These are phyloP conservation scores for Vigna trinervia DNA, from an alignment of 306 rosid genomes.

Conservation along the genomic window DNA sequence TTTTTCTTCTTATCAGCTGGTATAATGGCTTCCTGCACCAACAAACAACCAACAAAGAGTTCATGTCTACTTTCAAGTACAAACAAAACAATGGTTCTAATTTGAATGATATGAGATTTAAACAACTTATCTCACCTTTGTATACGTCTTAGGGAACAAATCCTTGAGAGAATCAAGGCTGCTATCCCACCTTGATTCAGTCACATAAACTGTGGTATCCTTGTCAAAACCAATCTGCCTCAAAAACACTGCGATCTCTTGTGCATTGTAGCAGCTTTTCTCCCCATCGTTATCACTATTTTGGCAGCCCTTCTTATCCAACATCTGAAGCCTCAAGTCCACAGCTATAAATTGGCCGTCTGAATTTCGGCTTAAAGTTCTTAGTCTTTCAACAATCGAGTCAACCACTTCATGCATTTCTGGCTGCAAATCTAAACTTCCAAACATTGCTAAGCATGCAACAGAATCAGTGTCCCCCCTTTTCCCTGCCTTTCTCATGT, in stretches of 20 bases:
- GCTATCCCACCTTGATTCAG: constrained; percentile 79
- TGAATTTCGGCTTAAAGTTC: constrained; percentile 74
- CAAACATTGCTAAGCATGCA: constrained; percentile 89
- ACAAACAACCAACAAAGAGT: constrained; percentile 5
- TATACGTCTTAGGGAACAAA: constrained; percentile 76
- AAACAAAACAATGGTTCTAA: background rate
- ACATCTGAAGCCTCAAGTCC: constrained; percentile 76
- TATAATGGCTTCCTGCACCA: constrained; percentile 76
- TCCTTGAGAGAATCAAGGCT: constrained; percentile 79
- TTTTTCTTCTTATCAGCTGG: constrained; percentile 76
- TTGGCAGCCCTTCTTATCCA: constrained; percentile 75
- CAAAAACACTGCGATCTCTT: constrained; percentile 70
- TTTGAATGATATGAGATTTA: background rate
- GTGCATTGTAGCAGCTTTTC: constrained; percentile 71
- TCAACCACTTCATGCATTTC: constrained; percentile 74
- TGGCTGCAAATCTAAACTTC: constrained; percentile 73
- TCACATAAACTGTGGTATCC: constrained; percentile 78
- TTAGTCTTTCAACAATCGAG: constrained; percentile 71
- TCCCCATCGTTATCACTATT: constrained; percentile 55
- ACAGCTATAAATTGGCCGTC: constrained; percentile 75
- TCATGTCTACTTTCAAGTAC: background rate
- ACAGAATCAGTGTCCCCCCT: constrained; percentile 61
- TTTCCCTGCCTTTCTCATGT: constrained; percentile 68
- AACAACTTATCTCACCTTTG: constrained; percentile 57
- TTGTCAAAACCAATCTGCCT: constrained; percentile 70